Evolutionary conservation across 139 green algal genomes (phyloP), one percentile per base, ranked within the genome.

Genomic region (Microglena sp.): DNA sequence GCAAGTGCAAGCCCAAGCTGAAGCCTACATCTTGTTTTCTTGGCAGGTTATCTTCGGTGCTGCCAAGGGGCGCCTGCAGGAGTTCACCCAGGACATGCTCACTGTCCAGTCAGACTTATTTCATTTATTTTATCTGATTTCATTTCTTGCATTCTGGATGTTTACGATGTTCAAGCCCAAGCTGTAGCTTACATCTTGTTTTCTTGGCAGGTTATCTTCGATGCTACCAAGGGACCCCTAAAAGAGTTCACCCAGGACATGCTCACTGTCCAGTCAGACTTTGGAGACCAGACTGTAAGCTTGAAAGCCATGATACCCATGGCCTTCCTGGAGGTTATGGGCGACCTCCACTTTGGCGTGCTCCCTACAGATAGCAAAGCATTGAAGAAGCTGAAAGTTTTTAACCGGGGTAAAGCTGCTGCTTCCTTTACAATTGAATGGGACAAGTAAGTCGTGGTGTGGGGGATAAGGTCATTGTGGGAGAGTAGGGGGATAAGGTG

Each of bases 301-400:
- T 44, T 73, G 54, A 70, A 67, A n/a, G 57, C 63, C 3, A 2
- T 70, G 21, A 15, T 65, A 21, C 68, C 68, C 30, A 33, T 27
- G 1, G 24, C 68, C 2, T 50, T 69, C 2, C 64, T 81, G 15
- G 40, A 31, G 8, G 55, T 81, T 3, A 29, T 55, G n/a, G 74
- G 74, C 2, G 74, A 81, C 45, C 66, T 81, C n/a, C 74, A 73
- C 45, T 66, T 77, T 68, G 74, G 74, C 2, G 31, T 81, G 46
- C 44, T 77, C 34, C 74, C 74, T 8, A 36, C 68, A 29, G 74
- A 81, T 1, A 77, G 65, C 65, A 73, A 74, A 33, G 74, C 74
- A 26, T 56, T 45, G 27, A 74, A 74, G 35, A 45, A n/a, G 21
- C 63, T 81, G 45, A 64, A 68, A 61, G 61, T 81, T 11, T 27